Conservation (phyloP, 805 yeast genomes). For the Pichia ethanolica region DNA sequence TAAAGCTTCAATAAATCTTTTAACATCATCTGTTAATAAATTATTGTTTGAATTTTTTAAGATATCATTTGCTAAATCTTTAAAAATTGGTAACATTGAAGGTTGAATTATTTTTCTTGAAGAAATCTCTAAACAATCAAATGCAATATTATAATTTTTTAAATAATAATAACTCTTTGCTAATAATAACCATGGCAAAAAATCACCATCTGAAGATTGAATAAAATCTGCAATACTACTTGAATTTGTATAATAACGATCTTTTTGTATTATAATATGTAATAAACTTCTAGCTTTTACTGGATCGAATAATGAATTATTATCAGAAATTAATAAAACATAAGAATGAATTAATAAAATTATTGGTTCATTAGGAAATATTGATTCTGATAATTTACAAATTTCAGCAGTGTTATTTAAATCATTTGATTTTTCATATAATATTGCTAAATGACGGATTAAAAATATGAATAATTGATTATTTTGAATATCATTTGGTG, state of each 20-base stretch:
- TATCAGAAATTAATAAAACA: conserved; percentile 30
- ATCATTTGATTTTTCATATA: conserved; percentile 45
- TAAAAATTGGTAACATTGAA: conserved; percentile 2
- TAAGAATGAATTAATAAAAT: conserved; percentile 43
- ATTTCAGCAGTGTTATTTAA: conserved; percentile 41
- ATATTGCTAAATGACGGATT: conserved; percentile 28
- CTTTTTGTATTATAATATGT: conserved; percentile 16
- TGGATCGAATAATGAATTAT: conserved; percentile 27
- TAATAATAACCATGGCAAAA: conserved; percentile 49
- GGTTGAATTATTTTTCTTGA: conserved; percentile 5
- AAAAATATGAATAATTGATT: conserved; percentile 41
- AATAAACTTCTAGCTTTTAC: conserved; percentile 31
- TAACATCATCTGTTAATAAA: not conserved
- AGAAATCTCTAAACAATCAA: conserved; percentile 49
- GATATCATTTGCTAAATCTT: not conserved
- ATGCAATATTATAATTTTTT: conserved; percentile 43
- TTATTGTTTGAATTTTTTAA: not conserved
- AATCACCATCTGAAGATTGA: conserved; percentile 33
- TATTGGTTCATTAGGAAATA: conserved; percentile 38
- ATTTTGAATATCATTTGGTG: conserved; percentile 23
- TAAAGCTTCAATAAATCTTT: not conserved
- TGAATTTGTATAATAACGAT: conserved; percentile 2
- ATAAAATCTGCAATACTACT: conserved; percentile 9
- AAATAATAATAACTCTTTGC: conserved; percentile 44
- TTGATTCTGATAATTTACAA: conserved; percentile 40